Conservation (phyloP, 2,329 filamentous ascomycete species). For the Colletotrichum simmondsii region DNA sequence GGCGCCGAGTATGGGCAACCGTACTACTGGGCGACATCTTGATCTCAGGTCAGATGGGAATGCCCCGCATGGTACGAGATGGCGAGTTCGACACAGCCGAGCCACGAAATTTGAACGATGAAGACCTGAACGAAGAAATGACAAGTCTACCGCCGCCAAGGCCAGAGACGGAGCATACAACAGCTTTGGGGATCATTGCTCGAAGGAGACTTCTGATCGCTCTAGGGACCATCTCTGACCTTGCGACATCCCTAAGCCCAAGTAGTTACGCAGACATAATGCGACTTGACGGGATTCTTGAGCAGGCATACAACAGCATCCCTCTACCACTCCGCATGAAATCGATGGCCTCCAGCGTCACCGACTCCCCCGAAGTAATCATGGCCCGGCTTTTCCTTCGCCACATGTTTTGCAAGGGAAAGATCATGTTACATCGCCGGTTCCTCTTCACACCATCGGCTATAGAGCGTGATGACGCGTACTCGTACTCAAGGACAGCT, state of each 20-base stretch:
- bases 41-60: conserved; percentile 56
- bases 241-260: conserved; percentile 33
- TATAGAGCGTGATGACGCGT: conserved; percentile 12
- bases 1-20: conserved; percentile 54
- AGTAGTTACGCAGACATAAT: conserved; percentile 36
- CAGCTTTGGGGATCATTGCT: conserved; percentile 38
- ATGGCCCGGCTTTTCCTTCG: conserved; percentile 41
- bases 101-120: conserved; percentile 56
- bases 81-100: conserved; percentile 52
- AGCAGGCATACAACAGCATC: conserved; percentile 37
- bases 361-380: conserved; percentile 40
- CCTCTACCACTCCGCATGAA: conserved; percentile 39
- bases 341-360: conserved; percentile 34
- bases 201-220: conserved; percentile 36
- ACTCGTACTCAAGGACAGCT: conserved; percentile 39
- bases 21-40: conserved; percentile 53
- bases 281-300: conserved; percentile 38
- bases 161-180: conserved; percentile 43
- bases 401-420: conserved; percentile 42
- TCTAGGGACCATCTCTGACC: conserved; percentile 38
- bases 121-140: conserved; percentile 50
- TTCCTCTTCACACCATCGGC: conserved; percentile 34
- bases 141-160: conserved; percentile 48
- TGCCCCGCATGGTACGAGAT: conserved; percentile 55
- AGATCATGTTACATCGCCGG: conserved; percentile 44